Percentiles rank a stretch among this genome's conserved stretches.
phyloP scores from a whole-genome alignment of 2,329 filamentous ascomycete genomes.

The Madurella mycetomatis region DNA sequence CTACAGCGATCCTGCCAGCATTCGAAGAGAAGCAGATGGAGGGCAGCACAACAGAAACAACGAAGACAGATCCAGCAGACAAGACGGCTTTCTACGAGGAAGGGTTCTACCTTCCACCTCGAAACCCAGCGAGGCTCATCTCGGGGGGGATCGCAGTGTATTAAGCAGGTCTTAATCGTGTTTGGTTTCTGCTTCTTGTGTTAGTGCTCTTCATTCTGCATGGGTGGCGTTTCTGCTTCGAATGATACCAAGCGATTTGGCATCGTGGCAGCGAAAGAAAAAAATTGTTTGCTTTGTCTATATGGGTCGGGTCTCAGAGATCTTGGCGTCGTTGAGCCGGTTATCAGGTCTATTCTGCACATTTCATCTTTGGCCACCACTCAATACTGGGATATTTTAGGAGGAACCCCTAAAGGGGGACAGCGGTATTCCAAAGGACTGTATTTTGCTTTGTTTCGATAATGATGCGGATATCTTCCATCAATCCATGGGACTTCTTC shows the following conservation, averaged over 20 bases:
- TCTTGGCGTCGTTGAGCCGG: slow-evolving; percentile 10
- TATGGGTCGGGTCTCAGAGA: background rate
- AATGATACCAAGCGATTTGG: slow-evolving; percentile 24
- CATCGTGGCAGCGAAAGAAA: slow-evolving; percentile 4
- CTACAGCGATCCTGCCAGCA: slow-evolving; percentile 50
- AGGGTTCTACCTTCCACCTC: slow-evolving; percentile 50
- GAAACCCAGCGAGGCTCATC: slow-evolving; percentile 48
- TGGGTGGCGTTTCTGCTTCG: slow-evolving; percentile 27
- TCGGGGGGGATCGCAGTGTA: slow-evolving; percentile 55
- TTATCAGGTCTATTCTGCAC: background rate
- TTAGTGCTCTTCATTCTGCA: slow-evolving; percentile 20
- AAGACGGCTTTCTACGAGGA: slow-evolving; percentile 46
- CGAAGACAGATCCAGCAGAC: slow-evolving; percentile 35
- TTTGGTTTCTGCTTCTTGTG: slow-evolving; percentile 4
- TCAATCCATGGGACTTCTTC: background rate
- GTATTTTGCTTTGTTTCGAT: background rate
- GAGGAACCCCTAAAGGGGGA: background rate
- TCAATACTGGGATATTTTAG: slow-evolving; percentile 9
- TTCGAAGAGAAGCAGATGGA: slow-evolving; percentile 57
- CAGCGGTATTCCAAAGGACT: too few relatives aligned
- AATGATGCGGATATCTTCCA: background rate
- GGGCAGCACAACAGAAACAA: slow-evolving; percentile 32
- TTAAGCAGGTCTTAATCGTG: slow-evolving; percentile 30
- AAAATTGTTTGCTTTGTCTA: slow-evolving; percentile 3
- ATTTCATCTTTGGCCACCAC: slow-evolving; percentile 14